These are phyloP conservation scores for Voacanga thouarsii DNA, from an alignment of 257 asterid genomes.

Conservation along the genomic window DNA sequence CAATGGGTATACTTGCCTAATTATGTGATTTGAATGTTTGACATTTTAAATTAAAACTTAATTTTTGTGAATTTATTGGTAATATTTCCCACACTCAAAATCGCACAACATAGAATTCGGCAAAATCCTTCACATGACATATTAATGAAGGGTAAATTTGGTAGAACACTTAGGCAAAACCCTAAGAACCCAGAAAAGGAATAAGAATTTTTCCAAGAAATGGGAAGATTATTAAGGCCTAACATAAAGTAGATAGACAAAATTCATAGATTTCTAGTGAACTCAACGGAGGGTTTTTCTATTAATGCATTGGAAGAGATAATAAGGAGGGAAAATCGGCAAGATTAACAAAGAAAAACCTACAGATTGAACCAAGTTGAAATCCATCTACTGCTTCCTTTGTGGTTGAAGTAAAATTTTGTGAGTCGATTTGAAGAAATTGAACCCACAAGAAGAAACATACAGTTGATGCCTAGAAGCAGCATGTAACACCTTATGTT, in stretches of 20 bases:
- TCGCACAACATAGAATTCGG: too few relatives aligned
- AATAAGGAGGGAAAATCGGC: slow-evolving; percentile 38
- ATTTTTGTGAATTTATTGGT: too few relatives aligned
- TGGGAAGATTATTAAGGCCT: slow-evolving; percentile 54
- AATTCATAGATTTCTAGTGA: slow-evolving; percentile 18
- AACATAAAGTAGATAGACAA: slow-evolving; percentile 33
- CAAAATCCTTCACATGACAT: too few relatives aligned
- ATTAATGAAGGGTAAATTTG: too few relatives aligned
- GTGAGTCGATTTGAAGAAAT: slow-evolving; percentile 43
- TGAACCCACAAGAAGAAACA: slow-evolving; percentile 47
- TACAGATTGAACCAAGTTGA: slow-evolving; percentile 65
- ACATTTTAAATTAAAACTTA: too few relatives aligned
- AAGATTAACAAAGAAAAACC: slow-evolving; percentile 63
- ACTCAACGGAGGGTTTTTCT: slow-evolving; percentile 45
- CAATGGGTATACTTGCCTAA: too few relatives aligned
- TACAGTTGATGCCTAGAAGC: slow-evolving; percentile 38
- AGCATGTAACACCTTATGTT: slow-evolving; percentile 25
- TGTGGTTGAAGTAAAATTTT: slow-evolving; percentile 67
- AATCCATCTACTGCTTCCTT: slow-evolving; percentile 64
- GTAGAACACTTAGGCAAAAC: too few relatives aligned
- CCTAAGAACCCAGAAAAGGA: too few relatives aligned
- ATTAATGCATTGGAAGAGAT: slow-evolving; percentile 21
- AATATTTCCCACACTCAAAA: too few relatives aligned
- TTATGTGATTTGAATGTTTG: too few relatives aligned
- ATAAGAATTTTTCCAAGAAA: slow-evolving; percentile 59